These are phyloP conservation scores for Vachellia collinsii DNA, from an alignment of 306 rosid species.

Conservation along the genomic window DNA sequence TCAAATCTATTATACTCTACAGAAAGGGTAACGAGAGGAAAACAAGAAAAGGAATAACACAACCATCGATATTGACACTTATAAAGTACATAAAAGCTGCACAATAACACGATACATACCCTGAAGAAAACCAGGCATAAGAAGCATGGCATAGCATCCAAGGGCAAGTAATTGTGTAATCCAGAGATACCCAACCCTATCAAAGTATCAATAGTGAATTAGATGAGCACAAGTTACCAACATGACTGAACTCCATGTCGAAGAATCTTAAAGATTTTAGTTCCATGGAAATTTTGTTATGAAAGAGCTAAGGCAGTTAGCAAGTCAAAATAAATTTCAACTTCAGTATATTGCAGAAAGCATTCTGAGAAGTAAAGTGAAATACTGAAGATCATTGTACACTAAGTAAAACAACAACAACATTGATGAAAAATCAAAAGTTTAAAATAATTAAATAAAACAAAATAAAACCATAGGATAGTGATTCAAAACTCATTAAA, in stretches of 20 bases:
- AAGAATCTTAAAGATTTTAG: background rate
- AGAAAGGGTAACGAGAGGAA: background rate
- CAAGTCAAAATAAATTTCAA: background rate
- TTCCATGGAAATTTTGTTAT: background rate
- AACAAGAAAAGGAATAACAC: background rate
- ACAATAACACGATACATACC: constrained; percentile 49
- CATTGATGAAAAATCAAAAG: background rate
- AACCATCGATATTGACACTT: background rate
- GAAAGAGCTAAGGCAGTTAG: background rate
- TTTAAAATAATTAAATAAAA: background rate
- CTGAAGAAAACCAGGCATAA: constrained; percentile 94
- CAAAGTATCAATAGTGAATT: constrained; percentile 40
- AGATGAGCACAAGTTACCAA: constrained; percentile 20
- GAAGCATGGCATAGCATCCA: constrained; percentile 76
- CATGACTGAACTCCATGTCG: background rate
- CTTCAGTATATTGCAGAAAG: background rate
- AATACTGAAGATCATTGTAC: background rate
- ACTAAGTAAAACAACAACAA: background rate
- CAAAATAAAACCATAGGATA: background rate
- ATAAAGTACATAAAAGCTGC: background rate
- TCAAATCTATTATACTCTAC: background rate
- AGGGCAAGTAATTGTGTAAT: constrained; percentile 69
- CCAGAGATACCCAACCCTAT: constrained; percentile 98
- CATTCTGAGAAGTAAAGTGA: background rate
- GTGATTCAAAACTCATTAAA: background rate